Base-by-base conservation (phyloP, 108 stramenopile species). In the Craspedostauros australis region DNA sequence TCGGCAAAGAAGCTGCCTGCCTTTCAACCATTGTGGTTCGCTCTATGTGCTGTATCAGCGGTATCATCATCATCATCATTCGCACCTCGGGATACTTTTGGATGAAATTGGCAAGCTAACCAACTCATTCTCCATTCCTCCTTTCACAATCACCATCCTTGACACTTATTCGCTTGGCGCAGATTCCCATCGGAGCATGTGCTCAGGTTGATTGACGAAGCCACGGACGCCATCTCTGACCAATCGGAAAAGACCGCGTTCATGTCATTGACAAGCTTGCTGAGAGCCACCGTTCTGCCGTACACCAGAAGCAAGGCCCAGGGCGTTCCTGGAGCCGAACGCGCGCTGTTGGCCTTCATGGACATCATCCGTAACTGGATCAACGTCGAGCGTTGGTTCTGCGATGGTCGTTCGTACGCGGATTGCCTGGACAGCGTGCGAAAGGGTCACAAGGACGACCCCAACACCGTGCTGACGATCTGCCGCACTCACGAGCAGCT, bases 341-440 rank as follows among this genome's bases (percentile, higher is more conserved):
- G 89, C 41, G 76, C 71, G 27, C 40, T 93, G 26, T 54, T 45
- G 32, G 60, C 62, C 29, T 83, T 94, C 45, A 64, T 88, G 29
- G 57, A 62, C 6, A 76, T 94, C 48, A 70, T 96, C 23, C 62
- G 87, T 19, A 56, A 75, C 25, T 96, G 86, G 86, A 80, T 86
- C 25, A 46, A 81, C 7, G 81, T 91, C 28, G 91, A 94, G 58
- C 67, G 90, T 19, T 85, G 85, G 76, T 93, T 96, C 57, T 80
- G 80, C 60, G 90, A 84, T 44, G 82, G 79, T 9, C 73, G 70
- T 28, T 82, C 88, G 0, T 94, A 94, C 50, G 87, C 94, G 14
- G 93, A 93, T 70, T 85, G 88, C 24, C 70, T 97, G 4, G 81
- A 92, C 29, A 86, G 85, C 48, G 63, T 96, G 19, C 86, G 97